Evolutionary conservation across 495 filamentous ascomycete species (phyloP), one percentile per base, ranked within the genome.

Genomic region (Hamigera avellanea): DNA sequence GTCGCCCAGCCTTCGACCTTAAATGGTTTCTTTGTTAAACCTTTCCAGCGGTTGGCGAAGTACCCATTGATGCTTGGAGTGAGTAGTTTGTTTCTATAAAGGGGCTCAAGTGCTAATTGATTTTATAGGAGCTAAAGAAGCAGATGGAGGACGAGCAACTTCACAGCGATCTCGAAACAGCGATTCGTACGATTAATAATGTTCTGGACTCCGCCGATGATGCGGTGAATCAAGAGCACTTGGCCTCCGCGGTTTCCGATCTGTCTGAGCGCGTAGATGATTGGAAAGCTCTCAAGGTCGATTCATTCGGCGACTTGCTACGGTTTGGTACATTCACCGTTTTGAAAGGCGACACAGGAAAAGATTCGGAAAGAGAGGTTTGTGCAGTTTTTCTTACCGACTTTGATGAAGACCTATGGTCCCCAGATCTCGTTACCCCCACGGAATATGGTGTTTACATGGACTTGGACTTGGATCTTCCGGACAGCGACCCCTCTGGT

Each of bases 261-360:
- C 66, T 98, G 12, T 75, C 76, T 37, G 59, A 64, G 26, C 72
- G 87, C n/a, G 91, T 98, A 1, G 91, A 96, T 49, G 91, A 98
- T 54, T 98, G 91, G 91, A 96, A 95, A 54, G 78, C 85, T 19
- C 82, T 96, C 52, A 76, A 78, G 26, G 76, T 95, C 18, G 83
- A 94, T 28, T 75, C 81, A 14, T 96, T 98, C 53, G 91, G 91
- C 13, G 82, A 86, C 26, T 61, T 98, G 19, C 64, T 98, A 12
- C 69, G 95, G 2, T 82, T 89, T 47, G 91, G 91, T n/a, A 83
- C 84, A 21, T 95, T 94, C 56, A 82, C 85, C 2, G 91, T 98
- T 13, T 66, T 95, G 14, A 96, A 94, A 40, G 85, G 86, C 49
- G 80, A 85, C 36, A 59, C 51, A 42, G 78, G 75, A 42, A 87